phyloP scores from a whole-genome alignment of 2,329 filamentous ascomycete genomes.

The Dactylonectria macrodidyma region DNA sequence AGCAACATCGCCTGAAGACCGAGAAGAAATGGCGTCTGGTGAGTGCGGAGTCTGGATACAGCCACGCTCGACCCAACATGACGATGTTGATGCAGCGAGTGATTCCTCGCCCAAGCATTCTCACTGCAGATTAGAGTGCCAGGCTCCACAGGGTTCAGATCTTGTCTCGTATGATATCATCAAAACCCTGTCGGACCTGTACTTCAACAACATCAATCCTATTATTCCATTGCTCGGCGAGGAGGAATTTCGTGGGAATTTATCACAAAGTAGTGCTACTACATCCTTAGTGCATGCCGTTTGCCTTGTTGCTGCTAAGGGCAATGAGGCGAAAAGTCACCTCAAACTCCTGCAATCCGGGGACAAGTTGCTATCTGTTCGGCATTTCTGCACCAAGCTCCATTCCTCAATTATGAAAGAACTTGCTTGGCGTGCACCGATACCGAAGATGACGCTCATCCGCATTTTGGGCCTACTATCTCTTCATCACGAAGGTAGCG shows the following conservation, averaged over 20 bases:
- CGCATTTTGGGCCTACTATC: slow-evolving; percentile 4
- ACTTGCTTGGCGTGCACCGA: background rate
- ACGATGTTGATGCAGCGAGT: background rate
- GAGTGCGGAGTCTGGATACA: slow-evolving; percentile 14
- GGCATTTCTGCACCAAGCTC: slow-evolving; percentile 6
- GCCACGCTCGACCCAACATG: background rate
- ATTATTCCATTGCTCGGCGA: slow-evolving; percentile 6
- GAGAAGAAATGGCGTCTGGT: background rate
- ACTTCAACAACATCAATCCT: slow-evolving; percentile 7
- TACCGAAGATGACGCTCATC: slow-evolving; percentile 3
- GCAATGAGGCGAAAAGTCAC: background rate
- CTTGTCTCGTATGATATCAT: background rate
- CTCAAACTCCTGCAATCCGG: slow-evolving; percentile 13
- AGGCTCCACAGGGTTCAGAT: background rate
- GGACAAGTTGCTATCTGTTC: background rate
- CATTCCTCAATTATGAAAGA: slow-evolving; percentile 3
- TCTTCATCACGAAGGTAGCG: slow-evolving; percentile 15
- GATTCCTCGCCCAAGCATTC: background rate
- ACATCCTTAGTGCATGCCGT: slow-evolving; percentile 3
- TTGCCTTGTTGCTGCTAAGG: slow-evolving; percentile 17
- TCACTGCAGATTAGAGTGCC: background rate
- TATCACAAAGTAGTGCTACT: background rate
- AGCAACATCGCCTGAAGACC: background rate
- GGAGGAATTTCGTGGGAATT: slow-evolving; percentile 1
- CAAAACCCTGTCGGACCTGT: slow-evolving; percentile 4